A percentile compares a stretch with the other conserved stretches of the same genome.
phyloP scores from a whole-genome alignment of 139 green algal species.

The Micractinium conductrix region DNA sequence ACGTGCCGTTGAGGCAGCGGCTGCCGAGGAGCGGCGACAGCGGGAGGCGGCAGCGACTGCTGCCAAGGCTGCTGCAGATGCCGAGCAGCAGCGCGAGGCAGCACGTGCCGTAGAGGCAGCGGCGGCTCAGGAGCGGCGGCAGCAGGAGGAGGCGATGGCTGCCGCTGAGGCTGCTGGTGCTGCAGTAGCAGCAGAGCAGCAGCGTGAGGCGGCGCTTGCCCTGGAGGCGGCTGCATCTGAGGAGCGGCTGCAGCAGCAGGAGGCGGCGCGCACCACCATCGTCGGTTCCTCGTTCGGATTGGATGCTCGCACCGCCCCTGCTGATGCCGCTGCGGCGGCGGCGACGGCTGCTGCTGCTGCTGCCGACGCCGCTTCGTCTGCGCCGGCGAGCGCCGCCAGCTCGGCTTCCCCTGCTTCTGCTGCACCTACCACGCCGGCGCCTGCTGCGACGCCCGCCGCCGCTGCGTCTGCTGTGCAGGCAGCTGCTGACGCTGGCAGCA shows the following conservation, averaged over 20 bases:
- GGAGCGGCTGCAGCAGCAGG: neutral
- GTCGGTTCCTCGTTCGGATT: neutral
- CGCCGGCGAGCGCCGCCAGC: neutral
- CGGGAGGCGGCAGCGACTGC: neutral
- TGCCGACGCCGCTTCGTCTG: neutral
- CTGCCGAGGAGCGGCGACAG: slow-evolving; percentile 3
- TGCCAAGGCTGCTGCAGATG: neutral
- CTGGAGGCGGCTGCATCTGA: neutral
- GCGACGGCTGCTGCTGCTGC: no score
- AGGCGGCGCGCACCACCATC: neutral
- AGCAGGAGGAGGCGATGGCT: neutral
- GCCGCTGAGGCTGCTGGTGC: neutral
- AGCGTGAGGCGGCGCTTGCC: neutral
- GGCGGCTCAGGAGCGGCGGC: slow-evolving; percentile 4
- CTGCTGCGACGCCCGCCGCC: neutral
- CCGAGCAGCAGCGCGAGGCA: neutral
- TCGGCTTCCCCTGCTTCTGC: no score
- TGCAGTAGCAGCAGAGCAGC: slow-evolving; percentile 3
- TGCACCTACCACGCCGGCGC: no score
- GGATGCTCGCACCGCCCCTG: neutral
- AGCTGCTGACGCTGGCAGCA: neutral
- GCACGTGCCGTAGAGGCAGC: neutral
- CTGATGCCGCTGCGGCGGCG: neutral
- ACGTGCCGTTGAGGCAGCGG: neutral
- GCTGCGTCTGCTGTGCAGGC: neutral